phyloP scores from a whole-genome alignment of 257 asterid species.

The Jasminum sambac region DNA sequence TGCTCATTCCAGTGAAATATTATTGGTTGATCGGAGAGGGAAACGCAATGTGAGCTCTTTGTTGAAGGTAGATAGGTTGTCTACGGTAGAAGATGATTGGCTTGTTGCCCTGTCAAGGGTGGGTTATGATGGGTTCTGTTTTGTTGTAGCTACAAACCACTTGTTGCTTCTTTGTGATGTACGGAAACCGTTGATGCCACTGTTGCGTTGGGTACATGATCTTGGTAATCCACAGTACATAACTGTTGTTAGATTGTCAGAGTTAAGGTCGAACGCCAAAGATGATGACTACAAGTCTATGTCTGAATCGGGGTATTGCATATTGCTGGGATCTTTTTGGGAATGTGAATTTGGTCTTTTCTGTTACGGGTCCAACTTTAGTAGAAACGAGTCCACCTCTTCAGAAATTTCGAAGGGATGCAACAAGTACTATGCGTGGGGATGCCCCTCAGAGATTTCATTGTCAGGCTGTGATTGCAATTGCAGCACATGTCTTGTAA shows the following conservation, averaged over 20 bases:
- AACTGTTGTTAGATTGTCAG: conserved; percentile 54
- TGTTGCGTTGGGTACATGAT: conserved; percentile 64
- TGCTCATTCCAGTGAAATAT: conserved; percentile 47
- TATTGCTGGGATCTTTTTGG: too few species aligned
- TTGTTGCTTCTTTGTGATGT: conserved; percentile 70
- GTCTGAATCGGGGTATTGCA: conserved; percentile 71
- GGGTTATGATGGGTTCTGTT: conserved; percentile 50
- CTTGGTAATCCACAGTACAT: conserved; percentile 53
- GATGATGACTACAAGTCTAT: conserved; percentile 50
- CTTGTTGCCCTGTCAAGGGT: conserved; percentile 57
- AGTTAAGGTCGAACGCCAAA: conserved; percentile 48
- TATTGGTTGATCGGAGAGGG: too few species aligned
- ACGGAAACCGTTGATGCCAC: conserved; percentile 52
- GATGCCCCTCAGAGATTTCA: conserved; percentile 49
- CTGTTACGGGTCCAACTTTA: conserved; percentile 60
- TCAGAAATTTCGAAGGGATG: conserved; percentile 45
- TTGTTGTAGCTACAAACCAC: conserved; percentile 45
- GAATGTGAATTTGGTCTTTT: conserved; percentile 58
- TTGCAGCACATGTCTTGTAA: too few species aligned
- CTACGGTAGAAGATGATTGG: conserved; percentile 41
- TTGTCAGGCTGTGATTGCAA: too few species aligned
- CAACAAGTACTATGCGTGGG: conserved; percentile 61
- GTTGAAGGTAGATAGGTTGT: conserved; percentile 45
- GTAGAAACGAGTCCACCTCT: conserved; percentile 25
- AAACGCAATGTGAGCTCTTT: too few species aligned